Conservation (phyloP, 345 rosid genomes). For the Melaleuca alternifolia region DNA sequence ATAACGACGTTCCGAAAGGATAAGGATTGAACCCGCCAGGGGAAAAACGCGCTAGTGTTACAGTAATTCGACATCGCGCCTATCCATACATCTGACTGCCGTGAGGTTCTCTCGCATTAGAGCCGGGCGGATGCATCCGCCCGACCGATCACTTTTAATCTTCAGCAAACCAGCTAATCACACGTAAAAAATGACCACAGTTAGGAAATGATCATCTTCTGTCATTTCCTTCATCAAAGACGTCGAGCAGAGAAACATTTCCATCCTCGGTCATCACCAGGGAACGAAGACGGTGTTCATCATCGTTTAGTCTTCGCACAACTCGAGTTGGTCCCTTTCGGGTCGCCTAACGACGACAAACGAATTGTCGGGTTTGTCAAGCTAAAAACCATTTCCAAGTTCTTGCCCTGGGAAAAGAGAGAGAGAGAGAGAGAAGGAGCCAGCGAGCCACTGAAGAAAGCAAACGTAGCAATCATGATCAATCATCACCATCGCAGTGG, state of each 20-base stretch:
- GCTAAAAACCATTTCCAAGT: not conserved
- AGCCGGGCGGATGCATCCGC: not conserved
- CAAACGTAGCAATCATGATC: not conserved
- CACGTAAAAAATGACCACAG: not conserved
- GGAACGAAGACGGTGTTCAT: not conserved
- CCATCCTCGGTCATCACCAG: not conserved
- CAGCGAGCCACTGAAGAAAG: not conserved
- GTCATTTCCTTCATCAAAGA: not conserved
- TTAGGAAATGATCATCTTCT: not conserved
- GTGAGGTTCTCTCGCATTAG: not conserved
- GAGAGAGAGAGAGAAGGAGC: not conserved
- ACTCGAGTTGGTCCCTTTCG: not conserved
- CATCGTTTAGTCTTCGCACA: not conserved
- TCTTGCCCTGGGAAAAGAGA: not conserved
- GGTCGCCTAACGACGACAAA: not conserved
- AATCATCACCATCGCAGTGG: not conserved
- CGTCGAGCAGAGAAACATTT: not conserved
- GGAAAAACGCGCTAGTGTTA: not conserved
- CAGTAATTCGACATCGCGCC: not conserved
- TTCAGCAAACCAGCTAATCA: not conserved
- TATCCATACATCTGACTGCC: not conserved
- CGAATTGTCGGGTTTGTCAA: not conserved
- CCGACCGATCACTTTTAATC: not conserved
- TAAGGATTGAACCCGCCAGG: not conserved
- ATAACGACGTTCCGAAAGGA: not conserved